A percentile compares a stretch with the other conserved stretches of the same genome.
These are phyloP conservation scores for Eragrostis nindensis DNA, from an alignment of 176 grass and related monocot genomes.

Conservation along the genomic window DNA sequence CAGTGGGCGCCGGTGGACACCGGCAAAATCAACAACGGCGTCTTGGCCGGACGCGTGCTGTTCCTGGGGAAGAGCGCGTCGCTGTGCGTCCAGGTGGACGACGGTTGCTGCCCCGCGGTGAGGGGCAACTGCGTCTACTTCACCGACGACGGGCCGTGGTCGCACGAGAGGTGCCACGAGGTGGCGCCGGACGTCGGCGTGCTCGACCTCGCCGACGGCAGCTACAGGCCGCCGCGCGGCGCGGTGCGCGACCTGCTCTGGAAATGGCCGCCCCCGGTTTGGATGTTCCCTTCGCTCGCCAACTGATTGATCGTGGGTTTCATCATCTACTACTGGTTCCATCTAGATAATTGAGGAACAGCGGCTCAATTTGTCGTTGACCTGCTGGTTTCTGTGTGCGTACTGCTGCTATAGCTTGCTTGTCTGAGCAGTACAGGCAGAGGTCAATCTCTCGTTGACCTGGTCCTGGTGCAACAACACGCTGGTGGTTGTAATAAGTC, in stretches of 20 bases:
- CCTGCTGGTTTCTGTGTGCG: slow-evolving; percentile 3
- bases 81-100: slow-evolving; percentile 30
- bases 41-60: slow-evolving; percentile 34
- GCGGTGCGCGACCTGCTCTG: slow-evolving; percentile 44
- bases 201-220: slow-evolving; percentile 54
- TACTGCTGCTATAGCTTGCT: not conserved
- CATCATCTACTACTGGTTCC: no score
- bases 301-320: not conserved
- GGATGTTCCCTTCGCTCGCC: slow-evolving; percentile 49
- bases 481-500: not conserved
- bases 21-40: not conserved
- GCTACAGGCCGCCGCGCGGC: slow-evolving; percentile 35
- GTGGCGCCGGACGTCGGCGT: slow-evolving; percentile 65
- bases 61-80: slow-evolving; percentile 68
- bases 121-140: slow-evolving; percentile 57
- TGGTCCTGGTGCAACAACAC: not conserved
- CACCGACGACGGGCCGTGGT: slow-evolving; percentile 62
- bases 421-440: not conserved
- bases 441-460: slow-evolving; percentile 1
- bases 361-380: slow-evolving; percentile 7
- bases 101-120: slow-evolving; percentile 2
- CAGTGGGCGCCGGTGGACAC: slow-evolving; percentile 17
- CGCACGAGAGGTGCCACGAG: slow-evolving; percentile 56
- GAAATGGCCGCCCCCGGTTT: slow-evolving; percentile 63
- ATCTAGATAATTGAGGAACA: not conserved